phyloP scores from a whole-genome alignment of 805 yeast genomes.

The Lachancea thermotolerans region DNA sequence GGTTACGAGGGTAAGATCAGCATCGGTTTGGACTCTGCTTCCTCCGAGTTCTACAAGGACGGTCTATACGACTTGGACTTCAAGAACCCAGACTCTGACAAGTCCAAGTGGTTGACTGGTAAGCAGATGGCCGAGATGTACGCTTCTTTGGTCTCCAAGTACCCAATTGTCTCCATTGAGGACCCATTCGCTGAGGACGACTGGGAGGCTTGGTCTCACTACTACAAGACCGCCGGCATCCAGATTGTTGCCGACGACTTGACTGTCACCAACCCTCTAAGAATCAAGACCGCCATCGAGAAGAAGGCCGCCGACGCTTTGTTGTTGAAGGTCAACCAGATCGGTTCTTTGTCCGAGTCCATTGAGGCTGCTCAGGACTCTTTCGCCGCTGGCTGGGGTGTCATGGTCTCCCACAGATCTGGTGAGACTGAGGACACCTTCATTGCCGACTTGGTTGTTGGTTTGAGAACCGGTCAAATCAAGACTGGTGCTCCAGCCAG shows the following conservation, averaged over 20 bases:
- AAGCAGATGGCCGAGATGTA: slow-evolving; percentile 80
- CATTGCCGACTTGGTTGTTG: slow-evolving; percentile 96
- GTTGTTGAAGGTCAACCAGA: slow-evolving; percentile 97
- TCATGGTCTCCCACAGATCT: slow-evolving; percentile 99
- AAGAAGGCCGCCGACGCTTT: slow-evolving; percentile 93
- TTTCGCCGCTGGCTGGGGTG: slow-evolving; percentile 97
- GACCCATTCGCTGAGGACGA: slow-evolving; percentile 99
- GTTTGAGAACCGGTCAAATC: slow-evolving; percentile 97
- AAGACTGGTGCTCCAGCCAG: slow-evolving; percentile 99
- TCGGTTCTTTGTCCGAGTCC: slow-evolving; percentile 93
- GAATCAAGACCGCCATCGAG: slow-evolving; percentile 94
- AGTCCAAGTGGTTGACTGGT: slow-evolving; percentile 87
- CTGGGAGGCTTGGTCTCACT: slow-evolving; percentile 97
- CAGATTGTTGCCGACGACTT: slow-evolving; percentile 98
- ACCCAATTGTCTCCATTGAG: slow-evolving; percentile 97
- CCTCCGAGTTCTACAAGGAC: slow-evolving; percentile 95
- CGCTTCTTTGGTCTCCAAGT: slow-evolving; percentile 69
- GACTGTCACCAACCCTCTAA: slow-evolving; percentile 95
- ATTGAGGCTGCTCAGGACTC: slow-evolving; percentile 95
- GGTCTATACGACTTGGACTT: slow-evolving; percentile 97
- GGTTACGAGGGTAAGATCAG: slow-evolving; percentile 91
- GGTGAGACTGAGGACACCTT: slow-evolving; percentile 99
- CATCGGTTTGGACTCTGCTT: slow-evolving; percentile 94
- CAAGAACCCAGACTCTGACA: slow-evolving; percentile 93
- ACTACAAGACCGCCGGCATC: slow-evolving; percentile 65